These are phyloP conservation scores for Neurospora sp. DNA, from an alignment of 495 filamentous ascomycete genomes.

Conservation along the genomic window DNA sequence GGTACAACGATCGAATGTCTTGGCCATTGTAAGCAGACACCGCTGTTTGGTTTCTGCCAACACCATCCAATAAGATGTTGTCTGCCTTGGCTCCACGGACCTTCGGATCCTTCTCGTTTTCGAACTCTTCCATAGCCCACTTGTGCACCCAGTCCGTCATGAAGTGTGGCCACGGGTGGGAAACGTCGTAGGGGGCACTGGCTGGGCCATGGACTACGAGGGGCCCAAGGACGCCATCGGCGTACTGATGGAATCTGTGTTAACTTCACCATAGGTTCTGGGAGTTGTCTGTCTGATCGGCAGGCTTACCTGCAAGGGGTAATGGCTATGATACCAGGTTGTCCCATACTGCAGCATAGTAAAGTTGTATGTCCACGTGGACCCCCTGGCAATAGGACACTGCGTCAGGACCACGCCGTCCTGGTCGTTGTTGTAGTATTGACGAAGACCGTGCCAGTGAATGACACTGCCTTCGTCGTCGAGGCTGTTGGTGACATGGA, in stretches of 20 bases:
- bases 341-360: conserved; percentile 41
- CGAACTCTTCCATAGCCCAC: conserved; percentile 9
- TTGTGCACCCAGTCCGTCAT: conserved; percentile 27
- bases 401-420: conserved; percentile 37
- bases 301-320: conserved; percentile 17
- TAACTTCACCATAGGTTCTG: not conserved
- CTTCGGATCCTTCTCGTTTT: not conserved
- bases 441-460: conserved; percentile 45
- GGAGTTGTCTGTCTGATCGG: not conserved
- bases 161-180: conserved; percentile 36
- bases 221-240: conserved; percentile 34
- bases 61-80: conserved; percentile 27
- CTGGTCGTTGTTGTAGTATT: conserved; percentile 17
- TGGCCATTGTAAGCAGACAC: not conserved
- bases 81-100: conserved; percentile 7
- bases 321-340: conserved; percentile 46
- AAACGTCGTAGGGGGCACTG: conserved; percentile 38
- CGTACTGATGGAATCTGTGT: conserved; percentile 26
- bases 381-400: conserved; percentile 37
- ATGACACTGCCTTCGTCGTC: conserved; percentile 21
- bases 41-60: not conserved
- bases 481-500: conserved; percentile 42
- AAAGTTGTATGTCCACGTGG: conserved; percentile 33
- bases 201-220: conserved; percentile 45
- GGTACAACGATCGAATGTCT: not conserved